These are phyloP conservation scores for Aspergillus sclerotioniger DNA, from an alignment of 495 filamentous ascomycete genomes.

Conservation along the genomic window DNA sequence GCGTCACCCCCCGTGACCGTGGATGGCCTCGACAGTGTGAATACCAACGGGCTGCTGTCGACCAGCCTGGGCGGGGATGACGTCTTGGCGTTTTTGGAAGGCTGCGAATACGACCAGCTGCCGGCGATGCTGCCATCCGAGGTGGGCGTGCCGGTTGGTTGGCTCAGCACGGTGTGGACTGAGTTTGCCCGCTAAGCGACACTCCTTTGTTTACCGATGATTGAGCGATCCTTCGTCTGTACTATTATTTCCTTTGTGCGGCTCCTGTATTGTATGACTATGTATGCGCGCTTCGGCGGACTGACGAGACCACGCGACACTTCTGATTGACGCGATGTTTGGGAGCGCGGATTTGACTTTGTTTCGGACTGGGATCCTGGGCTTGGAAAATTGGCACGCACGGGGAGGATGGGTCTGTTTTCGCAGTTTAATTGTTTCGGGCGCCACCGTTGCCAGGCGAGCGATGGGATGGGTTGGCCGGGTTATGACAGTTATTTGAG, in stretches of 20 bases:
- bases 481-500: constrained; percentile 9
- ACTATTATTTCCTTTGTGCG: constrained; percentile 19
- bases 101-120: constrained; percentile 41
- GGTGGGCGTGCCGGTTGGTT: constrained; percentile 37
- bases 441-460: not conserved
- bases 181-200: constrained; percentile 26
- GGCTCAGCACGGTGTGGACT: constrained; percentile 44
- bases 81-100: constrained; percentile 47
- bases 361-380: not conserved
- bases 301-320: constrained; percentile 17
- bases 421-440: not conserved
- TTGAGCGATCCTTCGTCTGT: constrained; percentile 12
- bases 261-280: constrained; percentile 22
- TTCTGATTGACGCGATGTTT: constrained; percentile 2
- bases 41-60: constrained; percentile 30
- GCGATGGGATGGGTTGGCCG: constrained; percentile 5
- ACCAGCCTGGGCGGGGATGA: constrained; percentile 48
- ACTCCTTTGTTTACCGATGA: constrained; percentile 6
- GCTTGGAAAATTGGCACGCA: not conserved
- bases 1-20: constrained; percentile 40
- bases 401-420: not conserved
- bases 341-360: not conserved
- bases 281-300: constrained; percentile 14
- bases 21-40: constrained; percentile 28
- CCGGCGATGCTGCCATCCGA: constrained; percentile 32